phyloP scores from a whole-genome alignment of 2,329 filamentous ascomycete species.

The Eutypa lata region DNA sequence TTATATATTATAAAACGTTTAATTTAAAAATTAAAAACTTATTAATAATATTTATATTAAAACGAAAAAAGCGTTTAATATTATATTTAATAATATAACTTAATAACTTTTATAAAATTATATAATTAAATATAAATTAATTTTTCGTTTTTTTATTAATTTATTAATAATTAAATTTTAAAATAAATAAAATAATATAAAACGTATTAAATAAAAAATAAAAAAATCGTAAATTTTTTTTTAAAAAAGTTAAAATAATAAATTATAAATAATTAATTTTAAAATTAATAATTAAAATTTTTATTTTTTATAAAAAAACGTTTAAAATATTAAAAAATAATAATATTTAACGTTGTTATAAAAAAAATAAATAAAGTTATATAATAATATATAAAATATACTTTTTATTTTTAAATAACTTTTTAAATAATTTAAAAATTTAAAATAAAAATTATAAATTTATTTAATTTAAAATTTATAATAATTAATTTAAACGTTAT shows the following conservation, averaged over 20 bases:
- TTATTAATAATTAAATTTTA: not conserved
- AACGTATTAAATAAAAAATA: not conserved
- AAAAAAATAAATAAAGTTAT: no score
- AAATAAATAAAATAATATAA: not conserved
- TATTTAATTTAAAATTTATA: not conserved
- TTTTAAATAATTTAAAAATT: not conserved
- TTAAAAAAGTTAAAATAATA: not conserved
- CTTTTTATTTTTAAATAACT: not conserved
- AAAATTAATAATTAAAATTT: not conserved
- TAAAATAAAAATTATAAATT: not conserved
- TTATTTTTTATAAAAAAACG: not conserved
- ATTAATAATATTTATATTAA: no score
- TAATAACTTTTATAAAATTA: not conserved
- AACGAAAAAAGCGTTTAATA: no score
- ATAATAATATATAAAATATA: not conserved
- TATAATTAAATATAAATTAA: not conserved
- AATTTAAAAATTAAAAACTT: not conserved
- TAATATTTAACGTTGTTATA: not conserved
- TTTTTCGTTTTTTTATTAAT: not conserved
- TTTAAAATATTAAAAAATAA: not conserved
- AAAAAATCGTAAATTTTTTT: not conserved
- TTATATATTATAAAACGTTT: not conserved
- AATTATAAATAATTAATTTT: not conserved
- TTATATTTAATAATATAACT: not conserved
- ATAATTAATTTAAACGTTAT: not conserved